Conservation (phyloP, 352 stramenopile species). For the Albugo candida region DNA sequence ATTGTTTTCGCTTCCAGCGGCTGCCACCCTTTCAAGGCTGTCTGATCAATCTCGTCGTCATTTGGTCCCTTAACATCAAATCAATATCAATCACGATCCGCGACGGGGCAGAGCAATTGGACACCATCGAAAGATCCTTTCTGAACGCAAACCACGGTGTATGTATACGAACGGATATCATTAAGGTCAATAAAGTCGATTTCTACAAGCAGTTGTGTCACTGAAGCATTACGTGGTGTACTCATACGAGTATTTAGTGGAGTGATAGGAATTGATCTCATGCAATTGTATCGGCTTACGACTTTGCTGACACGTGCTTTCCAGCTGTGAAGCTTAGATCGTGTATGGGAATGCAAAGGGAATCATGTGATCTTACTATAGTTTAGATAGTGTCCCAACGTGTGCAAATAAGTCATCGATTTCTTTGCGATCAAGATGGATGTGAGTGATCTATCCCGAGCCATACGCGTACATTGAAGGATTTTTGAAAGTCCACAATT, state of each 20-base stretch:
- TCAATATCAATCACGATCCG: conserved; percentile 89
- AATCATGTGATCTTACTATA: conserved; percentile 96
- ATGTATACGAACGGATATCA: conserved; percentile 82
- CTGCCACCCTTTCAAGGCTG: no score
- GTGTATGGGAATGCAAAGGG: conserved; percentile 51
- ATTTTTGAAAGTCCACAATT: conserved; percentile 59
- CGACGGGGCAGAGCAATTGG: conserved; percentile 85
- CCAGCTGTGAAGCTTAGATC: conserved; percentile 61
- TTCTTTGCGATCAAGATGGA: conserved; percentile 53
- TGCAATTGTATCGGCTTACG: conserved; percentile 72
- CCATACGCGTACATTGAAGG: conserved; percentile 86
- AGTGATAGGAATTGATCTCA: conserved; percentile 72
- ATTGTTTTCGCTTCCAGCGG: no score
- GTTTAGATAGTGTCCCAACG: conserved; percentile 84
- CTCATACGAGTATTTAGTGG: conserved; percentile 56
- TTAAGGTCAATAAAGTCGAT: conserved; percentile 37
- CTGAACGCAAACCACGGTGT: conserved; percentile 82
- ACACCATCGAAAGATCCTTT: conserved; percentile 85
- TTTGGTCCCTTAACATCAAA: conserved; percentile 92
- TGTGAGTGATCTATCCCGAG: conserved; percentile 91
- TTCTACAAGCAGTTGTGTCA: conserved; percentile 74
- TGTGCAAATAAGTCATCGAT: conserved; percentile 69
- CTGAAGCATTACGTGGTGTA: conserved; percentile 91
- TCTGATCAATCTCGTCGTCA: not conserved
- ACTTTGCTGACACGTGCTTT: conserved; percentile 88